A percentile compares a stretch with the other conserved stretches of the same genome.
Evolutionary conservation across 768 basidiomycete species (phyloP).

Genomic region (Psilocybe subaeruginosa): DNA sequence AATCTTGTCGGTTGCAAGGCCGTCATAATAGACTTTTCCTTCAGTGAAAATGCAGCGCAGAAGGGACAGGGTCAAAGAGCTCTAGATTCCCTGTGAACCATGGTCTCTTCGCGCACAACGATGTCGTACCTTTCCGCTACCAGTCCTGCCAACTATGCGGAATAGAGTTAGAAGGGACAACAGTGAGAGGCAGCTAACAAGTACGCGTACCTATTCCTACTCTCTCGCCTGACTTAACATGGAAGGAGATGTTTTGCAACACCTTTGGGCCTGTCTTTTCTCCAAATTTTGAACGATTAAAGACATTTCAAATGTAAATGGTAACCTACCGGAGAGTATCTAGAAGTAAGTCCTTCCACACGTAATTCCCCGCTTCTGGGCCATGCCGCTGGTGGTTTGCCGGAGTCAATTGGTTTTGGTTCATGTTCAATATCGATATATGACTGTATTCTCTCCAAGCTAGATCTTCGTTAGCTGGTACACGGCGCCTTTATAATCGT

Average conservation of each 20-base stretch:
- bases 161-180: slow-evolving; percentile 1
- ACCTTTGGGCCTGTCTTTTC: slow-evolving; percentile 51
- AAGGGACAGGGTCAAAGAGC: slow-evolving; percentile 48
- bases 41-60: slow-evolving; percentile 57
- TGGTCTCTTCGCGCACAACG: not conserved
- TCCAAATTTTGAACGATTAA: not conserved
- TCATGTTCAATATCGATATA: slow-evolving; percentile 67
- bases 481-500: not conserved
- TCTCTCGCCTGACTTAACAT: slow-evolving; percentile 56
- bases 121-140: slow-evolving; percentile 28
- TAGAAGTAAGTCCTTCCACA: slow-evolving; percentile 57
- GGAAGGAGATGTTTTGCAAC: slow-evolving; percentile 56
- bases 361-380: slow-evolving; percentile 59
- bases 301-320: not conserved
- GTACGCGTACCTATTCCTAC: slow-evolving; percentile 46
- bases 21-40: slow-evolving; percentile 58
- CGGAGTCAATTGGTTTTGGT: slow-evolving; percentile 38
- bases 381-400: slow-evolving; percentile 69
- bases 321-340: slow-evolving; percentile 43
- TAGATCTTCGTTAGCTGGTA: slow-evolving; percentile 1
- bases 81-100: slow-evolving; percentile 36
- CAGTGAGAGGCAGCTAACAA: not conserved
- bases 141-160: slow-evolving; percentile 29
- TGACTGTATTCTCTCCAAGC: slow-evolving; percentile 69
- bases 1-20: slow-evolving; percentile 45